Base-by-base conservation (phyloP, 2,329 filamentous ascomycete species). In the Penicillium expansum region DNA sequence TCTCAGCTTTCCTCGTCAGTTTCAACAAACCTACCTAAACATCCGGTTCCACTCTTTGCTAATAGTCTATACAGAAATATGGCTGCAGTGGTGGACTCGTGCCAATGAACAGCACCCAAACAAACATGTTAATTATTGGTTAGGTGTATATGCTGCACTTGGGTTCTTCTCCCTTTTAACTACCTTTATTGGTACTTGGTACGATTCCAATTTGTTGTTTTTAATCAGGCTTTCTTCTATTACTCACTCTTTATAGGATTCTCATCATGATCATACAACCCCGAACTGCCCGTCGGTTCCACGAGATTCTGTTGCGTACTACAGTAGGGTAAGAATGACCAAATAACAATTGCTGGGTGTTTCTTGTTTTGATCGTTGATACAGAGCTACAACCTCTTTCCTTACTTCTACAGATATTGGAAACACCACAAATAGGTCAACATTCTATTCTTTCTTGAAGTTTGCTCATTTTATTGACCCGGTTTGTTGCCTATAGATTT, bases 371-470 rank as follows among this genome's bases (percentile, higher is more conserved):
- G 53, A 60, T 22, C 18, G 27, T 35, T 38, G 1, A 18, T 54
- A 13, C 6, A 56, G 57, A 9, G 67, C 71, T 1, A 69, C 70
- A 6, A 71, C 72, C 4, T 68, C 65, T 4, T 70, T 70, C 24
- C 62, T 71, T 43, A 63, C 58, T 14, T 62, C 62, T 1, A 64
- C 58, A 1, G 60, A 65, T 52, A 57, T 60, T 29, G 63, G 62
- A 48, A 49, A 41, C 13, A 64, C 63, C 20, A 64, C 60, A 9
- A 65, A 65, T 29, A 59, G 63, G 61, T 61, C 24, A n/a, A 38
- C 6, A n/a, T 10, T 8, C 4, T 16, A 32, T 20, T 32, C 1
- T 4, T 14, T 5, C 11, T 8, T n/a, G 16, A 20, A 20, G 16
- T 4, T 0, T 16, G 4, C 14, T 13, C 5, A 11, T 37, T 24